These are phyloP conservation scores for Colletotrichum phormii DNA, from an alignment of 2,329 filamentous ascomycete species.

Conservation along the genomic window DNA sequence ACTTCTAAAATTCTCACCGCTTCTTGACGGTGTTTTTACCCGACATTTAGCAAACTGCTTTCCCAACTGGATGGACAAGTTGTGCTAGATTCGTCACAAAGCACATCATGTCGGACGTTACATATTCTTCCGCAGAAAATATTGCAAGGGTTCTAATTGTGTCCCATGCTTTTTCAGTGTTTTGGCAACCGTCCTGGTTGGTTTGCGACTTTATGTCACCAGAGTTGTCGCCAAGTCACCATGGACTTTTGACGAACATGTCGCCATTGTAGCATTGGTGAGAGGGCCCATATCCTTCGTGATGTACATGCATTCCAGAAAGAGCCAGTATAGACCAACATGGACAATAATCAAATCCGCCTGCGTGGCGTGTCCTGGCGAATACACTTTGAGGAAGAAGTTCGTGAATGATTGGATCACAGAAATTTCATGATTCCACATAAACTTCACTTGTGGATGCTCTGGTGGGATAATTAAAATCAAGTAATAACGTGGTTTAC, in stretches of 20 bases:
- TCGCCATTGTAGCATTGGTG: slow-evolving; percentile 9
- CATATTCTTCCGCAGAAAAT: neutral
- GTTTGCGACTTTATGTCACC: neutral
- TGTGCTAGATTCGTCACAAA: neutral
- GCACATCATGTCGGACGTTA: neutral
- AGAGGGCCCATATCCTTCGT: slow-evolving; percentile 1
- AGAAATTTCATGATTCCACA: slow-evolving; percentile 16
- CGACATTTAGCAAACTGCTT: too few species aligned
- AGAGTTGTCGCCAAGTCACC: neutral
- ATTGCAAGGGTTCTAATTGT: slow-evolving; percentile 6
- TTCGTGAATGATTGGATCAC: slow-evolving; percentile 35
- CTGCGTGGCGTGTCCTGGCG: slow-evolving; percentile 34
- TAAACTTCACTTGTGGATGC: neutral
- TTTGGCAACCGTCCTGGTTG: slow-evolving; percentile 1
- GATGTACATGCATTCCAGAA: slow-evolving; percentile 37
- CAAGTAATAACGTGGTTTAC: too few species aligned
- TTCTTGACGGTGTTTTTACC: neutral
- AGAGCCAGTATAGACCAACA: slow-evolving; percentile 39
- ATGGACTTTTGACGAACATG: neutral
- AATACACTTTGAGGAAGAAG: slow-evolving; percentile 40
- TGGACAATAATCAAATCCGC: slow-evolving; percentile 40
- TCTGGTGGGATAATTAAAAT: neutral
- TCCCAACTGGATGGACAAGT: too few species aligned
- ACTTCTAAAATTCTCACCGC: too few species aligned
- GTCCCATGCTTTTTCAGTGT: slow-evolving; percentile 15